Percentiles rank a stretch among this genome's conserved stretches.
Evolutionary conservation across 441 rosid genomes (phyloP).

Genomic region (Gossypium lobatum): DNA sequence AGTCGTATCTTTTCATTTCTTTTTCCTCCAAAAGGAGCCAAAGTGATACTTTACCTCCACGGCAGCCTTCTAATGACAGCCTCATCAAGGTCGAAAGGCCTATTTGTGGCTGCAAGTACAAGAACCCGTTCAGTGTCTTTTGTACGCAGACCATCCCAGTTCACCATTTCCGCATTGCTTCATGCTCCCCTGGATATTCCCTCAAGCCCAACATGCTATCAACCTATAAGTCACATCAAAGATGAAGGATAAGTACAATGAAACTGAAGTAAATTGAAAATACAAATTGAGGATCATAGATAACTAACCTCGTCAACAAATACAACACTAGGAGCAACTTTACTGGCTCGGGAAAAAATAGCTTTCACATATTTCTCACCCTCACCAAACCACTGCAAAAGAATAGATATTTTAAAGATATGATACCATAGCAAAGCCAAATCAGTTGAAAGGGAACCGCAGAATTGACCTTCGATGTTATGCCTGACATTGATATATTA

Average conservation of each 20-base stretch:
- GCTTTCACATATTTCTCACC: constrained; percentile 93
- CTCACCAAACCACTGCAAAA: constrained; percentile 87
- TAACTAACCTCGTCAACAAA: constrained; percentile 82
- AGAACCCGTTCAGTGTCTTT: constrained; percentile 75
- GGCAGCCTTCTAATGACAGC: constrained; percentile 87
- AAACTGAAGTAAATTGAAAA: background rate
- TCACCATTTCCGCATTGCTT: constrained; percentile 93
- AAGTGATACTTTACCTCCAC: constrained; percentile 43
- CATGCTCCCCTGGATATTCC: constrained; percentile 91
- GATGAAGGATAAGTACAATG: background rate
- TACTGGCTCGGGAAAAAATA: constrained; percentile 83
- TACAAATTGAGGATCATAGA: background rate
- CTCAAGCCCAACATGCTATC: constrained; percentile 93
- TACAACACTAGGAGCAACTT: constrained; percentile 82
- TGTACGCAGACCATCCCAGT: constrained; percentile 88
- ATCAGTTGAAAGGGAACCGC: background rate
- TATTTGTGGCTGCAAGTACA: constrained; percentile 88
- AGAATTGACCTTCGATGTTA: constrained; percentile 68
- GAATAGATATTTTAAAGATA: constrained; percentile 11
- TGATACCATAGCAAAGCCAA: constrained; percentile 1
- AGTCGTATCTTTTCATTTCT: background rate
- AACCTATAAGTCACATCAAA: constrained; percentile 38
- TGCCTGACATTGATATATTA: constrained; percentile 90
- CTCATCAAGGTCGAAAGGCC: constrained; percentile 94
- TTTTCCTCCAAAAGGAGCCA: background rate